Evolutionary conservation across 2,329 filamentous ascomycete genomes (phyloP), one percentile per base, ranked within the genome.

Genomic region (Ophiostoma himal-ulmi): DNA sequence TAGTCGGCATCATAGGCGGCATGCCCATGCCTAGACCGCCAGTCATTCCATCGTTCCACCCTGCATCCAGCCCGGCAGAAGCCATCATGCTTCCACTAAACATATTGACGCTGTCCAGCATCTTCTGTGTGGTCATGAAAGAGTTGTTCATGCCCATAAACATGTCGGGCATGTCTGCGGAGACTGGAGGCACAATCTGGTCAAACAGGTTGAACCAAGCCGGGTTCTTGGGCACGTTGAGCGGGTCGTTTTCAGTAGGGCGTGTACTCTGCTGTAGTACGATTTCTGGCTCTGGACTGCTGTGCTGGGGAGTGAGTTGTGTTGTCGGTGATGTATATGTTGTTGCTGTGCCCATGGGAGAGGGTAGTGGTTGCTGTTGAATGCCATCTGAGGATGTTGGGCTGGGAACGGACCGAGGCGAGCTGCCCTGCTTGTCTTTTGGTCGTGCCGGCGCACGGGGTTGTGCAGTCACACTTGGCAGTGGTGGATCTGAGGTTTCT

Each of bases 61-160:
- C 41, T 3, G 30, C 64, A 37, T 68, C 52, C 10, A 69, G 67
- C 20, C 67, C 70, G 1, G 60, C 44, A 11, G 67, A 44, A 1
- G 44, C 70, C 70, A 69, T 67, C 36, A 71, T 54, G 48, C 68
- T 69, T 3, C 60, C 65, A 20, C 66, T 37, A 20, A 60, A 67
- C 67, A 71, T 60, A n/a, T 52, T 67, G 7, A 37, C 64, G 17
- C 68, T 68, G 22, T 71, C 70, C 13, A 71, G 52, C 14, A 39
- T 54, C 41, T 69, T 67, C 20, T 71, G 70, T 5, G 62, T 65
- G 5, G 70, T 62, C 44, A 68, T 17, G 5, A 69, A 69, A 26
- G 78, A 75, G 44, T 76, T 78, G 44, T 77, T 74, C 44, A 77
- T 75, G 6, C 70, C 71, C 41, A 74, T 72, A 30, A 77, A 74